These are phyloP conservation scores for Stevia rebaudiana DNA, from an alignment of 140 eudicot genomes.

Conservation along the genomic window DNA sequence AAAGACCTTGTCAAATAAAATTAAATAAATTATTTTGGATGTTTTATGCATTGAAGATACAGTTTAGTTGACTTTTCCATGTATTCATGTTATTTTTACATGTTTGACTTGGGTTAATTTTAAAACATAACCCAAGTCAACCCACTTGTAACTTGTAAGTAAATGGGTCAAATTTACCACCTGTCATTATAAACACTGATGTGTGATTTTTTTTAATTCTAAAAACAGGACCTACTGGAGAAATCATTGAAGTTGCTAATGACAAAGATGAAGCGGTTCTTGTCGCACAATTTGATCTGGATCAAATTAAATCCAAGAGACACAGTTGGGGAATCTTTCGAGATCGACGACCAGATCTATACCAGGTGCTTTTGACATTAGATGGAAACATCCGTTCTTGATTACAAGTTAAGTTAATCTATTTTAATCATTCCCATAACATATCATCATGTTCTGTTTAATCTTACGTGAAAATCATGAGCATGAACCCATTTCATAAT, in stretches of 20 bases:
- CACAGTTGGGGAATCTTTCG: slow-evolving; percentile 93
- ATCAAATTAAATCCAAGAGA: slow-evolving; percentile 70
- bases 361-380: slow-evolving; percentile 88
- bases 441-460: slow-evolving; percentile 10
- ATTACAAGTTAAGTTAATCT: slow-evolving; percentile 25
- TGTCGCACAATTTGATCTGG: slow-evolving; percentile 73
- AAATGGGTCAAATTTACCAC: neutral
- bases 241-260: slow-evolving; percentile 67
- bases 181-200: neutral
- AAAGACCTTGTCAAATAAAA: too few species aligned
- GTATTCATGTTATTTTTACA: neutral
- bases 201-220: neutral
- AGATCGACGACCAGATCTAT: slow-evolving; percentile 92
- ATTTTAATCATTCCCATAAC: slow-evolving; percentile 3
- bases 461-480: slow-evolving; percentile 19
- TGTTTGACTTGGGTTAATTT: neutral
- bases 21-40: neutral
- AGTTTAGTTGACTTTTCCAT: too few species aligned
- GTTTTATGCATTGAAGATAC: neutral
- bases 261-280: slow-evolving; percentile 87
- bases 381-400: slow-evolving; percentile 68
- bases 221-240: slow-evolving; percentile 78
- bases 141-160: neutral
- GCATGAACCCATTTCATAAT: slow-evolving; percentile 21
- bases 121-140: neutral